These are phyloP conservation scores for Botryosphaeria dothidea DNA, from an alignment of 2,329 filamentous ascomycete species.

Conservation along the genomic window DNA sequence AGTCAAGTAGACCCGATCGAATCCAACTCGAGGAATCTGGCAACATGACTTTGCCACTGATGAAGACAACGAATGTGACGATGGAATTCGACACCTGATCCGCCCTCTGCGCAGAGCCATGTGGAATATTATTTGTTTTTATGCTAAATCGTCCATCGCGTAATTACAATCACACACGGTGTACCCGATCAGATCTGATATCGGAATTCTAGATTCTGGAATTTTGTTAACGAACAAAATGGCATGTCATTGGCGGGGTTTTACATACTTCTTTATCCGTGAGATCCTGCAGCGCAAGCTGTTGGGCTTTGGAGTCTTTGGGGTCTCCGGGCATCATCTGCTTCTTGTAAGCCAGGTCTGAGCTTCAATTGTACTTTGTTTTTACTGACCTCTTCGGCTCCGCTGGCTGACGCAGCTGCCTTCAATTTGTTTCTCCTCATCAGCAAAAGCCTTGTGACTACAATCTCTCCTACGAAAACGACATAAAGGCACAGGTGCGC, in stretches of 20 bases:
- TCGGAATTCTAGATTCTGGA: not conserved
- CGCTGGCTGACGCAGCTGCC: not conserved
- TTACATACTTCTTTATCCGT: not conserved
- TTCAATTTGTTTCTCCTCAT: constrained; percentile 20
- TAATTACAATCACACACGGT: no score
- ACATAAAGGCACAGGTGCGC: constrained; percentile 22
- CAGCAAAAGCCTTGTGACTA: constrained; percentile 18
- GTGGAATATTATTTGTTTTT: no score
- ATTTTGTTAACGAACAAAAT: not conserved
- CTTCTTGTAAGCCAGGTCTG: not conserved
- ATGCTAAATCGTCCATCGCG: no score
- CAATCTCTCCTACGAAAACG: constrained; percentile 15
- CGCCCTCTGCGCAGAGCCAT: no score
- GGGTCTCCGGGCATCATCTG: not conserved
- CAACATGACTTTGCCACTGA: no score
- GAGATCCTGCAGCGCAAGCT: not conserved
- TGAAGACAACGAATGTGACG: no score
- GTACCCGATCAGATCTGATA: not conserved
- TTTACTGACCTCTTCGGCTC: not conserved
- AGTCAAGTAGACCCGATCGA: not conserved
- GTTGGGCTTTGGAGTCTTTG: not conserved
- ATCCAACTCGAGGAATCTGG: not conserved
- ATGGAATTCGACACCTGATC: no score
- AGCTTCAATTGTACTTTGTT: no score
- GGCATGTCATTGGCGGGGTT: no score